Base-by-base conservation (phyloP, 2,329 filamentous ascomycete species). In the Penicillium freii region DNA sequence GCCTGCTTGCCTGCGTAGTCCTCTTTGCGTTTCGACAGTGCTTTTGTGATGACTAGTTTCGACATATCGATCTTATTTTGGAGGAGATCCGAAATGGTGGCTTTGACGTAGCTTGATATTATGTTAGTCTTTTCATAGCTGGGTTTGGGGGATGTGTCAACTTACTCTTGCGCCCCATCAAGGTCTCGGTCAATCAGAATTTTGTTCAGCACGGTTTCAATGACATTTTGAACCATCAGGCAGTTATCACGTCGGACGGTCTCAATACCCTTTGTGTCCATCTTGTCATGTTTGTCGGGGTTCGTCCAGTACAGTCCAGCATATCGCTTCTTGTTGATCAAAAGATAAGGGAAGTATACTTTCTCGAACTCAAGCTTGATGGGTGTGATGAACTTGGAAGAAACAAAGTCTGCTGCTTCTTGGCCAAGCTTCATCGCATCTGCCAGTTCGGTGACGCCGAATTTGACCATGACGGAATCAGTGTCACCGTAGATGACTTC, bases 311-410 rank as follows among this genome's bases (percentile, higher is more conserved):
- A 97, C 33, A 99, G 78, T n/a, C 94, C 94, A 9, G 94, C 94
- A 70, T 99, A 99, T 62, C 94, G 89, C 81, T 99, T 99, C 82
- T 99, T 99, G 86, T 99, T 99, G 86, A 99, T 99, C 51, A 99
- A 83, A 34, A 99, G 82, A 72, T 99, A 99, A 0, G 94, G 94
- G 73, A 90, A 99, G 77, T 99, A 99, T 1, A 99, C 93, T 77
- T 99, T 99, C 75, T 99, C 94, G 76, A 99, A 99, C 75, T 99
- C 94, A 33, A 99, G 85, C 78, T 97, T 99, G 82, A 99, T 99
- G 4, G 94, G 94, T 71, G 94, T 95, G 73, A 92, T 80, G 72
- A 99, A 99, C 73, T 97, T 96, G 45, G 84, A 84, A 5, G 94
- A 97, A 40, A 99, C 94, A 66, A 81, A 95, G 21, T 87, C 82